Percentiles rank a stretch among this genome's conserved stretches.
Evolutionary conservation across 164 flowering plant genomes (phyloP).

Genomic region (Chimonanthus salicifolius): DNA sequence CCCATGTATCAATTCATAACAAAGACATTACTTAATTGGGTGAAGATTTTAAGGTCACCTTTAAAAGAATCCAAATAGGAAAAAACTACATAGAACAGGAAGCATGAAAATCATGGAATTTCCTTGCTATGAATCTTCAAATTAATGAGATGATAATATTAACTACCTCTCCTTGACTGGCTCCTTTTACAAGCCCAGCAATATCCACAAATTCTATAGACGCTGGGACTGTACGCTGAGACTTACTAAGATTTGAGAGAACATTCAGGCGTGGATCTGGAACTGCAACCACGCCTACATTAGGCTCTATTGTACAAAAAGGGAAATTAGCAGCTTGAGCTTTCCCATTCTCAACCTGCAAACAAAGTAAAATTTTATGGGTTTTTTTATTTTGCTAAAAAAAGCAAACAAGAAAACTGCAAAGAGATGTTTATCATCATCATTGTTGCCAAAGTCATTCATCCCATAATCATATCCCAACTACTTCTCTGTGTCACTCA

Average conservation of each 20-base stretch:
- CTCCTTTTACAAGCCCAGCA: conserved; percentile 99
- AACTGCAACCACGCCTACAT: conserved; percentile 93
- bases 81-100: not conserved
- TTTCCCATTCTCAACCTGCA: conserved; percentile 96
- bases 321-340: conserved; percentile 99
- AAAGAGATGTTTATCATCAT: too few relatives aligned
- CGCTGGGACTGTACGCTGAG: conserved; percentile 81
- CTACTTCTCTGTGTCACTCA: too few relatives aligned
- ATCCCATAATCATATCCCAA: too few relatives aligned
- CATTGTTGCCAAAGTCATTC: too few relatives aligned
- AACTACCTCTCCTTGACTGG: conserved; percentile 96
- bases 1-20: not conserved
- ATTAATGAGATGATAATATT: not conserved
- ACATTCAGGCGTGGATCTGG: conserved; percentile 84
- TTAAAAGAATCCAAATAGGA: not conserved
- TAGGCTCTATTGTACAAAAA: conserved; percentile 97
- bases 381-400: not conserved
- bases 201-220: conserved; percentile 96
- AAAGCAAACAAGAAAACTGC: not conserved
- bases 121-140: not conserved
- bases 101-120: too few relatives aligned
- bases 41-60: not conserved
- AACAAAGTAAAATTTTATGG: not conserved
- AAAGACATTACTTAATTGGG: not conserved
- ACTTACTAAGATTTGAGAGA: conserved; percentile 84